A percentile compares a stretch with the other conserved stretches of the same genome.
Evolutionary conservation across 768 basidiomycete genomes (phyloP).

Genomic region (Russula earlei): DNA sequence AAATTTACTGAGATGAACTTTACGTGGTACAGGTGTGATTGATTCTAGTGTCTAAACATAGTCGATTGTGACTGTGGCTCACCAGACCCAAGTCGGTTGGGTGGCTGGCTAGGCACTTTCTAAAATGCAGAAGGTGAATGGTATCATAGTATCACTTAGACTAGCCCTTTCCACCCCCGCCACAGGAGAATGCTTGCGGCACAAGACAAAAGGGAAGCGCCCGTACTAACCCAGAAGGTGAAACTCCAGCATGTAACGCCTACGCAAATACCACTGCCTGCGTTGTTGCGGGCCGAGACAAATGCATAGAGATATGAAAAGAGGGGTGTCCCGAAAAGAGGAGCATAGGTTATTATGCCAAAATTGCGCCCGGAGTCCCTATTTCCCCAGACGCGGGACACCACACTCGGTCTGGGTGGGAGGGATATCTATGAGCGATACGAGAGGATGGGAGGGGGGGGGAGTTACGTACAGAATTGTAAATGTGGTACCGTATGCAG

Average conservation of each 20-base stretch:
- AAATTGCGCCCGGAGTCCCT: slow-evolving; percentile 68
- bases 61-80: not conserved
- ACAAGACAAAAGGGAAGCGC: slow-evolving; percentile 34
- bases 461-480: slow-evolving; percentile 50
- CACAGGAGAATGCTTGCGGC: slow-evolving; percentile 41
- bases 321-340: slow-evolving; percentile 62
- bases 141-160: slow-evolving; percentile 29
- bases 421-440: slow-evolving; percentile 1
- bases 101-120: not conserved
- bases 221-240: slow-evolving; percentile 50
- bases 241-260: slow-evolving; percentile 55
- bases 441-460: not conserved
- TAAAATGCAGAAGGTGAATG: not conserved
- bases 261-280: slow-evolving; percentile 37
- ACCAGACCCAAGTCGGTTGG: not conserved
- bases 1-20: not conserved
- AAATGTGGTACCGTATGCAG: slow-evolving; percentile 62
- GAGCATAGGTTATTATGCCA: slow-evolving; percentile 63
- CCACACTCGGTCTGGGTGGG: slow-evolving; percentile 49
- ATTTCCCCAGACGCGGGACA: slow-evolving; percentile 64
- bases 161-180: slow-evolving; percentile 50
- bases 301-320: slow-evolving; percentile 79
- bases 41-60: not conserved
- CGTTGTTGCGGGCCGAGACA: slow-evolving; percentile 41
- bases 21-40: not conserved